A percentile compares a stretch with the other conserved stretches of the same genome.
phyloP scores from a whole-genome alignment of 1,139 yeast genomes.

The Candida neerlandica region DNA sequence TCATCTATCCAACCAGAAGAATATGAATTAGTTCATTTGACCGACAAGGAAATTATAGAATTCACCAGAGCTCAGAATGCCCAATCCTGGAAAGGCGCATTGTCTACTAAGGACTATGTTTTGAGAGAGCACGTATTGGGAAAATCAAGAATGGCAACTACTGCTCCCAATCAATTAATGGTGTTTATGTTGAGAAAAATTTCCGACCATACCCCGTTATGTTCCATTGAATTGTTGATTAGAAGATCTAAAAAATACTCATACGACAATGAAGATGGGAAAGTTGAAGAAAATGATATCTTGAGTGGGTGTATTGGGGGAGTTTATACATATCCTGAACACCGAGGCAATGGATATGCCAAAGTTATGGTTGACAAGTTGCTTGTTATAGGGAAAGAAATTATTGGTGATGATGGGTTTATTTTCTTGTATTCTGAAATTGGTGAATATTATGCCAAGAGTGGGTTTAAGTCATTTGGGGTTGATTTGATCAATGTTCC shows the following conservation, averaged over 20 bases:
- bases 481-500: slow-evolving; percentile 40
- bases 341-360: slow-evolving; percentile 70
- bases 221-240: slow-evolving; percentile 43
- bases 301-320: slow-evolving; percentile 63
- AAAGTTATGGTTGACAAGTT: slow-evolving; percentile 56
- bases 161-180: slow-evolving; percentile 24
- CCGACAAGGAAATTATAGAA: slow-evolving; percentile 45
- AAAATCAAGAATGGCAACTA: slow-evolving; percentile 31
- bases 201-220: slow-evolving; percentile 25
- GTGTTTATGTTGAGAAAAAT: slow-evolving; percentile 35
- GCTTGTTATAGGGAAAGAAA: slow-evolving; percentile 26
- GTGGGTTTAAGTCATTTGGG: slow-evolving; percentile 58
- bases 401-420: slow-evolving; percentile 42
- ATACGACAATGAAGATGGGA: slow-evolving; percentile 16
- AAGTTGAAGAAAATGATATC: slow-evolving; percentile 26
- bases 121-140: slow-evolving; percentile 52
- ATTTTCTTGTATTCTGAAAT: slow-evolving; percentile 69
- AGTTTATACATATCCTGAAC: slow-evolving; percentile 59
- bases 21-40: slow-evolving; percentile 24
- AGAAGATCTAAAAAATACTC: slow-evolving; percentile 32
- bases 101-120: slow-evolving; percentile 50
- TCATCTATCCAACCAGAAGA: slow-evolving; percentile 12
- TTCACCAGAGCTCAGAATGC: slow-evolving; percentile 53
- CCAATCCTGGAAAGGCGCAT: slow-evolving; percentile 54
- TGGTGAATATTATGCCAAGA: slow-evolving; percentile 62